Conservation (phyloP, 257 asterid species). For the Penstemon newberryi region DNA sequence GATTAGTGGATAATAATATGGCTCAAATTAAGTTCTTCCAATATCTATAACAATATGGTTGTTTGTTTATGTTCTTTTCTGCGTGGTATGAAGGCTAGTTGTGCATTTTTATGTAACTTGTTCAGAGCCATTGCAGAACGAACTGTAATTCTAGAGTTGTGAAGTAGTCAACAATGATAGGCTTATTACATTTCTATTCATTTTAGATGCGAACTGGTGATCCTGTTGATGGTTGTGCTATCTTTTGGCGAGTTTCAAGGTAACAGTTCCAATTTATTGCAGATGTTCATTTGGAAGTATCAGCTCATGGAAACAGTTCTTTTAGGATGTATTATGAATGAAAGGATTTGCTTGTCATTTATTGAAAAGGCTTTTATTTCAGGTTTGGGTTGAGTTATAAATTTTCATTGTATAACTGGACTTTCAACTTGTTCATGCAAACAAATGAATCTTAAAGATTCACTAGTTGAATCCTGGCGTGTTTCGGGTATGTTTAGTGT, state of each 20-base stretch:
- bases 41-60: neutral
- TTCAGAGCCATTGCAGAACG: conserved; percentile 15
- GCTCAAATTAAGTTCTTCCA: neutral
- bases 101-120: neutral
- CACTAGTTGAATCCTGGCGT: no score
- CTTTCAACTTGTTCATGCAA: conserved; percentile 11
- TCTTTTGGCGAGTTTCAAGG: conserved; percentile 89
- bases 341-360: conserved; percentile 12
- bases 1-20: neutral
- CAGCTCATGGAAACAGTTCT: conserved; percentile 10
- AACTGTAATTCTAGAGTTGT: conserved; percentile 21
- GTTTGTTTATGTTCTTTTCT: conserved; percentile 6
- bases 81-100: neutral
- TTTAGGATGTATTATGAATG: conserved; percentile 17
- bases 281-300: conserved; percentile 15
- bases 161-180: conserved; percentile 17
- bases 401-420: neutral
- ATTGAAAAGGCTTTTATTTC: neutral
- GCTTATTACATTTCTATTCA: conserved; percentile 24
- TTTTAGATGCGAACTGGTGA: conserved; percentile 89
- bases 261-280: conserved; percentile 33
- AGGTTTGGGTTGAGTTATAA: conserved; percentile 11
- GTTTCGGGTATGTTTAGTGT: neutral
- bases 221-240: conserved; percentile 93
- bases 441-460: no score